Base-by-base conservation (phyloP, 2,329 filamentous ascomycete species). In the Stromatinia cepivora region DNA sequence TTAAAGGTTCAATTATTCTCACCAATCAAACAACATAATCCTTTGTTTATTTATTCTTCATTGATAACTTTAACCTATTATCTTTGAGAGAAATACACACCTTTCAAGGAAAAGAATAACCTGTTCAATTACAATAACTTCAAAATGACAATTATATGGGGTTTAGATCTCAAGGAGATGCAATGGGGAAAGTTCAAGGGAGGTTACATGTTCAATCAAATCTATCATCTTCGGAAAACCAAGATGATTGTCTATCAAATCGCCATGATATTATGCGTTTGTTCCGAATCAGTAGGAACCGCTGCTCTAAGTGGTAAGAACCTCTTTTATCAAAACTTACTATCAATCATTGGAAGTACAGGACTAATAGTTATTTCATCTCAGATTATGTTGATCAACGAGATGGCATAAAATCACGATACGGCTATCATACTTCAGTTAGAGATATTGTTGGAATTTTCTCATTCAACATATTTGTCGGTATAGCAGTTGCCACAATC, bases 241-340 rank as follows among this genome's bases (percentile, higher is more conserved):
- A 87, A 86, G 73, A 87, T 88, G 80, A 82, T 86, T 71, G 82
- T 87, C 69, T 88, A 88, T 74, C 86, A 88, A 75, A 79, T 83
- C 69, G 85, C 86, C 71, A 84, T 87, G 84, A 86, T 88, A 63
- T 80, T 84, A 71, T 85, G 84, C 72, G 84, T 87, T 20, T 81
- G 84, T 36, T 86, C 84, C 3, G 85, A 87, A 74, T 85, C 84
- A 4, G 78, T 87, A 6, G 86, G 85, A 5, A 88, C 85, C 0
- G 84, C 84, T 4, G 84, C 82, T 4, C 75, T 88, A 31, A 84
- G 83, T 70, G 82, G 85, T 87, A 79, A 54, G 76, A 72, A 34
- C 28, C 42, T 45, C n/a, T 46, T 36, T 34, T 42, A 4, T 56
- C 34, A 3, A 36, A 46, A 56, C 28, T 25, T 54, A 50, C 48